Evolutionary conservation across 495 filamentous ascomycete genomes (phyloP).

Genomic region (Talaromyces liani): DNA sequence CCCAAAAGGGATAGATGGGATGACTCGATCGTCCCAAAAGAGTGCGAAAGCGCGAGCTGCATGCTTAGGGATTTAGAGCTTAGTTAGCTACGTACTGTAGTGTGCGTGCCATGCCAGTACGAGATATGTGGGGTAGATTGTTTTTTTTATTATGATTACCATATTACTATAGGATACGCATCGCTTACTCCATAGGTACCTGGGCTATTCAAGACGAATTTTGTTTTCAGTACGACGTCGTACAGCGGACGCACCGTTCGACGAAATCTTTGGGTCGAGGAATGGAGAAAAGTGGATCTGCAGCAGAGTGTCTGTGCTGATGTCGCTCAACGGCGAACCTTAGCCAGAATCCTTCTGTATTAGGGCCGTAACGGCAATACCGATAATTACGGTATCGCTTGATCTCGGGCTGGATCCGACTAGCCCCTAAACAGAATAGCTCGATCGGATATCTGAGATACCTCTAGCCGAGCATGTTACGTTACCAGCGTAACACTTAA

Average conservation of each 20-base stretch:
- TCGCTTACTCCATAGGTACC: not conserved
- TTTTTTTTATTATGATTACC: not conserved
- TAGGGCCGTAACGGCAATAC: not conserved
- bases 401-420: not conserved
- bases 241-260: not conserved
- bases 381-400: not conserved
- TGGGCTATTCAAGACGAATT: not conserved
- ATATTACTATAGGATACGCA: too few species aligned
- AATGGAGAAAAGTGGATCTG: not conserved
- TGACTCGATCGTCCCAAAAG: not conserved
- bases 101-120: not conserved
- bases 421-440: not conserved
- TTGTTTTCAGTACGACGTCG: not conserved
- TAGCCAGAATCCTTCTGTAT: not conserved
- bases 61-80: not conserved
- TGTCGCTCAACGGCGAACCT: not conserved
- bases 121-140: not conserved
- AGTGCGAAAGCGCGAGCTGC: not conserved
- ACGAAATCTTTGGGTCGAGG: not conserved
- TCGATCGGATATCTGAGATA: not conserved
- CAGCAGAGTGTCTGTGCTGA: not conserved
- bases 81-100: not conserved
- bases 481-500: not conserved
- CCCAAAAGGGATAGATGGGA: not conserved
- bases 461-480: not conserved